phyloP scores from a whole-genome alignment of 805 yeast genomes.

The Teunomyces barrocoloradensis region DNA sequence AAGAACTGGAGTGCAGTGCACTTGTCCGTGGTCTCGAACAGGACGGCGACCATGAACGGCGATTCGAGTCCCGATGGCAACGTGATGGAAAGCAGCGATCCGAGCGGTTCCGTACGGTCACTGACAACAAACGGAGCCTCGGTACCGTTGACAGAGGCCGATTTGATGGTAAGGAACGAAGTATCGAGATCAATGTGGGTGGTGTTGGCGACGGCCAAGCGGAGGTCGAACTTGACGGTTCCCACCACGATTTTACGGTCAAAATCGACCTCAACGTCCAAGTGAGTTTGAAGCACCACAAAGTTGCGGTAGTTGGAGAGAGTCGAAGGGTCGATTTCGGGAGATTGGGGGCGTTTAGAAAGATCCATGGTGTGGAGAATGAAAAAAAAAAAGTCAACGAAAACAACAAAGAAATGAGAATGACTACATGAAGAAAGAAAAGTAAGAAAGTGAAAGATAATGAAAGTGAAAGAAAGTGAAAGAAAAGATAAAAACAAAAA shows the following conservation, averaged over 20 bases:
- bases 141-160: slow-evolving; percentile 19
- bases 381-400: not conserved
- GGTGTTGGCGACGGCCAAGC: not conserved
- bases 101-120: slow-evolving; percentile 20
- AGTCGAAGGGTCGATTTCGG: slow-evolving; percentile 75
- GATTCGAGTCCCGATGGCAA: slow-evolving; percentile 3
- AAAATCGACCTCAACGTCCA: slow-evolving; percentile 23
- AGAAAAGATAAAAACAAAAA: not conserved
- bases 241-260: slow-evolving; percentile 23
- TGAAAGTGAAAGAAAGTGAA: not conserved
- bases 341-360: slow-evolving; percentile 28
- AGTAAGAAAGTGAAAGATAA: not conserved
- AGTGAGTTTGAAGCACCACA: slow-evolving; percentile 15
- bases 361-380: slow-evolving; percentile 10
- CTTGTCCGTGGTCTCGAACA: slow-evolving; percentile 26
- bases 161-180: slow-evolving; percentile 20
- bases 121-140: slow-evolving; percentile 10
- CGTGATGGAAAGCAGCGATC: slow-evolving; percentile 22
- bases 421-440: too few species aligned
- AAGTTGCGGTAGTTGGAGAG: slow-evolving; percentile 36
- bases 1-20: slow-evolving; percentile 36
- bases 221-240: slow-evolving; percentile 19
- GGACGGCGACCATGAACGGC: slow-evolving; percentile 14
- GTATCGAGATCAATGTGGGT: slow-evolving; percentile 23
- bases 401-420: not conserved